These are phyloP conservation scores for Neonectria coccinea DNA, from an alignment of 2,329 filamentous ascomycete genomes.

Conservation along the genomic window DNA sequence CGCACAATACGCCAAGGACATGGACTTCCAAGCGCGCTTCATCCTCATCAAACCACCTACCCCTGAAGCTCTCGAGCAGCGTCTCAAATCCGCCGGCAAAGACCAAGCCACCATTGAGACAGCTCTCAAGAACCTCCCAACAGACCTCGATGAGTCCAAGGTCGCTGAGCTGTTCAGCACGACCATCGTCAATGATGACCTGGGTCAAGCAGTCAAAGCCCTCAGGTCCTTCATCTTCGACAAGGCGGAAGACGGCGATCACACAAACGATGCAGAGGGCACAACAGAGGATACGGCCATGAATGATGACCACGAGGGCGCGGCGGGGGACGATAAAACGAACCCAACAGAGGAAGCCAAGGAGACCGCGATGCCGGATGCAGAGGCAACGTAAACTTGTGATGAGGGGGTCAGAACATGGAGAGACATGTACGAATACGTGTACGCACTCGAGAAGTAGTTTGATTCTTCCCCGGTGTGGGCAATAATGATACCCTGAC, in stretches of 20 bases:
- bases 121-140: slow-evolving; percentile 37
- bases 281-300: slow-evolving; percentile 38
- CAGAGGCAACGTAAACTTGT: slow-evolving; percentile 1
- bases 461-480: slow-evolving; percentile 23
- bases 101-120: slow-evolving; percentile 40
- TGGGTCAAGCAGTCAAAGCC: slow-evolving; percentile 37
- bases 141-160: slow-evolving; percentile 45
- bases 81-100: slow-evolving; percentile 45
- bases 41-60: slow-evolving; percentile 63
- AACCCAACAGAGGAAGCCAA: slow-evolving; percentile 19
- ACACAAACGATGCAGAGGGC: slow-evolving; percentile 22
- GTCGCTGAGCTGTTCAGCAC: slow-evolving; percentile 45
- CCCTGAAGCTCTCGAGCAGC: slow-evolving; percentile 43
- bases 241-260: slow-evolving; percentile 23
- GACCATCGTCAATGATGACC: slow-evolving; percentile 44
- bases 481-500: slow-evolving; percentile 36
- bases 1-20: slow-evolving; percentile 67
- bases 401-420: not conserved
- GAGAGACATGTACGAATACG: slow-evolving; percentile 6
- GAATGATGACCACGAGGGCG: slow-evolving; percentile 32
- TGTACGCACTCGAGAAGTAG: slow-evolving; percentile 23
- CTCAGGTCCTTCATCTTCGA: slow-evolving; percentile 48
- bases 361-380: slow-evolving; percentile 39
- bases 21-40: slow-evolving; percentile 66
- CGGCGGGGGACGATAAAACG: slow-evolving; percentile 3